Evolutionary conservation across 2,329 filamentous ascomycete species (phyloP), one percentile per base, ranked within the genome.

Genomic region (Cercospora janseana): DNA sequence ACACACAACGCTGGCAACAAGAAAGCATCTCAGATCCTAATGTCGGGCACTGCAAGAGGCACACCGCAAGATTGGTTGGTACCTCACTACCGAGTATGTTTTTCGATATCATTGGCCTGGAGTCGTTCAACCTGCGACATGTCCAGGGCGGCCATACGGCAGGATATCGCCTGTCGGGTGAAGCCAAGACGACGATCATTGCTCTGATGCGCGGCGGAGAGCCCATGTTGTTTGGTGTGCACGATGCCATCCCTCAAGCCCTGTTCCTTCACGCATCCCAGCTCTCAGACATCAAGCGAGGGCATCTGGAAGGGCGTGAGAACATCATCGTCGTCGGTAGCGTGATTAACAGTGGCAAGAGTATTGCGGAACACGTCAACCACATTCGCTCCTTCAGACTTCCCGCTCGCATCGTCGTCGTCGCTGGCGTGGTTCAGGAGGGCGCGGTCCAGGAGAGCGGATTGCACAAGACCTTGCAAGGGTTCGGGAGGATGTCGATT

Each of bases 181-280:
- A 85, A 59, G 6, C 66, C 1, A 46, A 67, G 6, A 84, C 79
- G 0, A 50, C 71, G 1, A 82, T 86, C 38, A 66, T 84, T 0
- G 71, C 80, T 0, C 54, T 85, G n/a, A 85, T 85, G 80, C 77
- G 80, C 6, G 80, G 77, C 2, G 81, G 81, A 6, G 80, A 83
- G 54, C 72, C 80, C 0, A 80, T 86, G 77, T 82, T 82, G 0
- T 63, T 75, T 1, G 81, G 81, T 0, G 69, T 86, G 37, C 79
- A 65, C 55, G 71, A 80, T 0, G 76, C 69, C 0, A 75, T 85
- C 4, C 76, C 76, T 0, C 51, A 49, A 0, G 78, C 80, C 3
- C 72, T 69, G 60, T 80, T 82, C 45, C 40, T 80, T 1, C 79
- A 82, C 52, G 72, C 70, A 1, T 63, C 63, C 2, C 1, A 55